Percentiles rank a stretch among this genome's conserved stretches.
Evolutionary conservation across 768 basidiomycete genomes (phyloP).

Genomic region (Tricholoma terreum): DNA sequence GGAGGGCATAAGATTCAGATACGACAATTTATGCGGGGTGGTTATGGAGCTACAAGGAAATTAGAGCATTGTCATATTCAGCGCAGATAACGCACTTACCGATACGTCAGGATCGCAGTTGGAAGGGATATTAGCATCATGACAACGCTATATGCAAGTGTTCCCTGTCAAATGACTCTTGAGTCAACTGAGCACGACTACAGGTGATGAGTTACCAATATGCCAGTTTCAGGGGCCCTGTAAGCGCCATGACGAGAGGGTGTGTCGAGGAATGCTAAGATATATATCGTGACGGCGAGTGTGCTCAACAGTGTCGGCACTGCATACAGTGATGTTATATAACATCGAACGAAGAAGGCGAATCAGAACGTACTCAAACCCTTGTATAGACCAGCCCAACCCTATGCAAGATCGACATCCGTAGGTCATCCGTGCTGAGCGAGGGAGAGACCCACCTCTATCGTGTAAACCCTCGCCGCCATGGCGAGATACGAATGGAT

Average conservation of each 20-base stretch:
- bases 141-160: slow-evolving; percentile 59
- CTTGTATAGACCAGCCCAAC: slow-evolving; percentile 76
- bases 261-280: slow-evolving; percentile 57
- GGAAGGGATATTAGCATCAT: slow-evolving; percentile 68
- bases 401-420: slow-evolving; percentile 30
- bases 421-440: background rate
- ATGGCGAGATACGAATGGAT: slow-evolving; percentile 74
- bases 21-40: slow-evolving; percentile 75
- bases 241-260: slow-evolving; percentile 59
- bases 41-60: slow-evolving; percentile 63
- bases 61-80: slow-evolving; percentile 2
- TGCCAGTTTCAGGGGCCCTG: slow-evolving; percentile 56
- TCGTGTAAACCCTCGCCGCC: slow-evolving; percentile 62
- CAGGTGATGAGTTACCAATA: slow-evolving; percentile 34
- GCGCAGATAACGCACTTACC: slow-evolving; percentile 41
- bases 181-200: background rate
- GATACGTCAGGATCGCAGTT: slow-evolving; percentile 70
- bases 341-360: background rate
- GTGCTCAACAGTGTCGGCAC: slow-evolving; percentile 49
- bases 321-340: slow-evolving; percentile 15
- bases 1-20: slow-evolving; percentile 52
- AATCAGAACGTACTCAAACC: slow-evolving; percentile 50
- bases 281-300: slow-evolving; percentile 51
- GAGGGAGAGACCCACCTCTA: slow-evolving; percentile 54
- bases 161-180: slow-evolving; percentile 38